A percentile compares a stretch with the other conserved stretches of the same genome.
Conservation (phyloP, 768 basidiomycete genomes). For the Suillus alpinus region DNA sequence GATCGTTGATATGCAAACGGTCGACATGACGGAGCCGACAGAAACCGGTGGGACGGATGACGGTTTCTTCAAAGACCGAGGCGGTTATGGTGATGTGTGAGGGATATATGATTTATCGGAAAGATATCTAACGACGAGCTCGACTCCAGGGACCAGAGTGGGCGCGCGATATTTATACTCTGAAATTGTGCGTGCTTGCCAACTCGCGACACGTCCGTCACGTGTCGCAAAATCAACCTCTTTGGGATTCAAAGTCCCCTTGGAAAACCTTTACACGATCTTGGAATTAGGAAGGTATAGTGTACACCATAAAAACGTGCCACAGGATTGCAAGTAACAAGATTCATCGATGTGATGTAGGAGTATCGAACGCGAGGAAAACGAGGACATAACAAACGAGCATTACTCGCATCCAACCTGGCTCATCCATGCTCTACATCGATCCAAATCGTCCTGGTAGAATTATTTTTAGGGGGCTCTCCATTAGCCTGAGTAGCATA, state of each 20-base stretch:
- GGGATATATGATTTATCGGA: not conserved
- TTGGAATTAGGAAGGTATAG: slow-evolving; percentile 9
- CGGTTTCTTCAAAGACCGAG: not conserved
- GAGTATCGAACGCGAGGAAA: not conserved
- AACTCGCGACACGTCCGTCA: not conserved
- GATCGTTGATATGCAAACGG: no score
- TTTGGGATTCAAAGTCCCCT: not conserved
- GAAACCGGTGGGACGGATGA: not conserved
- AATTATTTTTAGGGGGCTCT: not conserved
- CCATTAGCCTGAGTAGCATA: not conserved
- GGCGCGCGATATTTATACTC: not conserved
- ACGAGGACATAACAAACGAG: not conserved
- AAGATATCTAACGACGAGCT: no score
- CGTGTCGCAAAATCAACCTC: not conserved
- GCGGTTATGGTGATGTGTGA: not conserved
- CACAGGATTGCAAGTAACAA: not conserved
- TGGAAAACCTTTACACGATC: not conserved
- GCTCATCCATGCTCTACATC: slow-evolving; percentile 22
- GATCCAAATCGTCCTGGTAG: slow-evolving; percentile 21
- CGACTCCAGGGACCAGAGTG: not conserved
- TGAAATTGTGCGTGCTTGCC: not conserved
- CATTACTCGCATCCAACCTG: slow-evolving; percentile 9
- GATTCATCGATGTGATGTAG: not conserved
- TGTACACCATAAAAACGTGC: not conserved
- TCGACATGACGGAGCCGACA: no score